These are phyloP conservation scores for Herpetospermum pedunculosum DNA, from an alignment of 306 rosid genomes.

Conservation along the genomic window DNA sequence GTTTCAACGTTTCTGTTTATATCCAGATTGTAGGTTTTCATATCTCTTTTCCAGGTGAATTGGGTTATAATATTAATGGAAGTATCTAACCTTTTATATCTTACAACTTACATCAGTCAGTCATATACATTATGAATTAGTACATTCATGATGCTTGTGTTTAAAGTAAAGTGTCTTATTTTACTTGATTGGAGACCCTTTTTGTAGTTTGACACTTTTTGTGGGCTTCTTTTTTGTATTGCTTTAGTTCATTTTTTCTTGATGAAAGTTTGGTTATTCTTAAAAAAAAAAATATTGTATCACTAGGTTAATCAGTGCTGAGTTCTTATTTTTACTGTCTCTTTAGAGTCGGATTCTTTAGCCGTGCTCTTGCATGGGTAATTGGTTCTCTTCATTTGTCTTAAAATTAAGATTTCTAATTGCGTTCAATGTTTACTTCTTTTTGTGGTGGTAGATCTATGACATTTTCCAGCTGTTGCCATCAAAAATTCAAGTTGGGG, in stretches of 20 bases:
- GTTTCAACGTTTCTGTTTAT: not conserved
- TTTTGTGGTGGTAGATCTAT: conserved; percentile 50
- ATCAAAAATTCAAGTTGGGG: conserved; percentile 82
- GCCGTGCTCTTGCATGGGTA: not conserved
- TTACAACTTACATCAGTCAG: not conserved
- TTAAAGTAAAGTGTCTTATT: too few relatives aligned
- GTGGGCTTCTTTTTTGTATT: too few relatives aligned
- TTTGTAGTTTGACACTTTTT: too few relatives aligned
- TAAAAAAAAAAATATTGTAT: not conserved
- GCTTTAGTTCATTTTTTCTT: too few relatives aligned
- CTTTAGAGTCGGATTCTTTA: not conserved
- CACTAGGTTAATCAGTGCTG: not conserved
- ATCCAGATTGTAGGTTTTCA: not conserved
- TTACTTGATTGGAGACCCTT: too few relatives aligned
- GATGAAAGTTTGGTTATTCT: too few relatives aligned
- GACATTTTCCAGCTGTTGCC: conserved; percentile 97
- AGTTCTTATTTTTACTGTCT: not conserved
- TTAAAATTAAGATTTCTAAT: not conserved
- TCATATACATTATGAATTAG: not conserved
- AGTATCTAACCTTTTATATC: not conserved
- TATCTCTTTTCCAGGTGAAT: not conserved
- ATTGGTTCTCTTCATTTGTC: not conserved
- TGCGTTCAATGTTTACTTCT: not conserved
- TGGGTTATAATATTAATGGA: not conserved
- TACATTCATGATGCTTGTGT: not conserved